A percentile compares a stretch with the other conserved stretches of the same genome.
Evolutionary conservation across 257 asterid species (phyloP).

Genomic region (Lycium barbarum): DNA sequence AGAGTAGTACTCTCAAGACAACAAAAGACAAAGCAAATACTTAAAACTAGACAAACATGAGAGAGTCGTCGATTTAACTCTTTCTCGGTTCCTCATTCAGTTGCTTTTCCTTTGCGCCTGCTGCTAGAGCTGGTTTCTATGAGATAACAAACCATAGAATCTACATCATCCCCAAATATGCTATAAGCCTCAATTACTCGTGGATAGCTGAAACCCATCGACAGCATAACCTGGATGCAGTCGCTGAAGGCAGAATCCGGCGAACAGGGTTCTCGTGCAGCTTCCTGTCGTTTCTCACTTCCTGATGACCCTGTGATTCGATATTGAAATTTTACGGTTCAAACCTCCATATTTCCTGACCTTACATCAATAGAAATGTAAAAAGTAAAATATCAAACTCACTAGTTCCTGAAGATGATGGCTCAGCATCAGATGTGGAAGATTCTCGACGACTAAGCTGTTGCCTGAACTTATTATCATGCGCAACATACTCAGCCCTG

Average conservation of each 20-base stretch:
- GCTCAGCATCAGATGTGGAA: constrained; percentile 89
- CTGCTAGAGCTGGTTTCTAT: constrained; percentile 73
- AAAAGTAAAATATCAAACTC: constrained; percentile 44
- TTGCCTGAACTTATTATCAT: constrained; percentile 65
- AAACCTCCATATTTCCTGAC: neutral
- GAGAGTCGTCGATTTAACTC: neutral
- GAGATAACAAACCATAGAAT: constrained; percentile 89
- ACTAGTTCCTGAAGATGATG: constrained; percentile 97
- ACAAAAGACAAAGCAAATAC: neutral
- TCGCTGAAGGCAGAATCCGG: constrained; percentile 44
- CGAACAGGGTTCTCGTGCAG: constrained; percentile 34
- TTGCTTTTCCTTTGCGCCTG: constrained; percentile 96
- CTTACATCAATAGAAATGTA: neutral
- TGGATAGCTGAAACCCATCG: constrained; percentile 96
- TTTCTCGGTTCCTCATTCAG: constrained; percentile 53
- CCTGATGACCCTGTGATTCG: constrained; percentile 63
- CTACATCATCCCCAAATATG: constrained; percentile 92
- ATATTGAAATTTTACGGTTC: neutral
- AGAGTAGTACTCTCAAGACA: neutral
- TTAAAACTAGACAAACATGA: neutral
- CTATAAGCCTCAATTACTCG: constrained; percentile 93
- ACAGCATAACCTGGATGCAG: constrained; percentile 82
- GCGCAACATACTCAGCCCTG: constrained; percentile 83
- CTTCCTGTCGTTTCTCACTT: constrained; percentile 56
- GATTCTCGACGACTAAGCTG: constrained; percentile 71